Evolutionary conservation across 768 basidiomycete species (phyloP).

Genomic region (Auriscalpium orientale): DNA sequence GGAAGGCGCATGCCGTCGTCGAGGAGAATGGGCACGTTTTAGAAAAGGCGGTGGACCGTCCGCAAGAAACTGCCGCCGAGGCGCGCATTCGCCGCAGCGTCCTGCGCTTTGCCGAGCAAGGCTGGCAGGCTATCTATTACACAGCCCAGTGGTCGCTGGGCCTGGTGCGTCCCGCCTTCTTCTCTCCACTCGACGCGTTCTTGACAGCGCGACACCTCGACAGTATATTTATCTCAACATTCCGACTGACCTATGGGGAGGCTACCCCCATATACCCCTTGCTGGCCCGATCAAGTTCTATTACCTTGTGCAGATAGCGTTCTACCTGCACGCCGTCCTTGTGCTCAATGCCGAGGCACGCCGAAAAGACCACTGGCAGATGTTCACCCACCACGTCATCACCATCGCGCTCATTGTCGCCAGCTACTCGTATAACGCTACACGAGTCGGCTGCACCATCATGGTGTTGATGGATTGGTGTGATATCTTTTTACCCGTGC

Average conservation of each 20-base stretch:
- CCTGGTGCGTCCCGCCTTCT: constrained; percentile 50
- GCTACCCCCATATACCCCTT: constrained; percentile 78
- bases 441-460: constrained; percentile 82
- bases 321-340: constrained; percentile 88
- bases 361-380: constrained; percentile 89
- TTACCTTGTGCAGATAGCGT: constrained; percentile 78
- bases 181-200: constrained; percentile 7
- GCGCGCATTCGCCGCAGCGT: constrained; percentile 62
- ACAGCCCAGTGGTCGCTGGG: constrained; percentile 69
- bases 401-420: constrained; percentile 69
- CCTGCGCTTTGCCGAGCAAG: constrained; percentile 90
- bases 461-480: constrained; percentile 92
- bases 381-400: constrained; percentile 94
- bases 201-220: constrained; percentile 1
- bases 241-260: constrained; percentile 66
- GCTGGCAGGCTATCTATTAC: constrained; percentile 84
- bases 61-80: constrained; percentile 33
- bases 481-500: constrained; percentile 86
- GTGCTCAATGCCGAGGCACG: constrained; percentile 89
- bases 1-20: constrained; percentile 25
- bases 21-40: constrained; percentile 25
- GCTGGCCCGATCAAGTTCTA: constrained; percentile 84
- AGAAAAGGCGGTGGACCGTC: constrained; percentile 17
- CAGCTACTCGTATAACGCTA: constrained; percentile 80
- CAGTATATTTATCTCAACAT: constrained; percentile 78